Evolutionary conservation across 768 basidiomycete species (phyloP), one percentile per base, ranked within the genome.

Genomic region (Tulasnella sp.): DNA sequence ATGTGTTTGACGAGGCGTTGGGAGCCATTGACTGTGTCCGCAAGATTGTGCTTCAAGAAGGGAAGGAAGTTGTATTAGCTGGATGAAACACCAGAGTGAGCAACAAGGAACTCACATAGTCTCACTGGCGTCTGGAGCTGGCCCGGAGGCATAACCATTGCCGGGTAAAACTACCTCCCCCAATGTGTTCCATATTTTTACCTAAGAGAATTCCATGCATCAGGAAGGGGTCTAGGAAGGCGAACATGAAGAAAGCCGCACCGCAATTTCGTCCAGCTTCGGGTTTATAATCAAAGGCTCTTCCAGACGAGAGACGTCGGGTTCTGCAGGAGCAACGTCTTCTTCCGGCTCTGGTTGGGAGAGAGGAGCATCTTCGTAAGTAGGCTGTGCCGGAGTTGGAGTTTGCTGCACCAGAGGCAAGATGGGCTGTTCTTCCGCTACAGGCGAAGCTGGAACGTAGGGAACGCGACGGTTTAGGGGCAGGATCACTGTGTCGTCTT

Each of bases 131-230:
- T 54, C 40, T 16, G 80, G 80, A 31, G 79, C n/a, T 37, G 16
- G 50, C 1, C 41, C 80, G 34, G 58, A 22, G 46, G 42, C 50
- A 28, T 81, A 80, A 40, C 31, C 41, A 50, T 81, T 41, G 40
- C 74, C 75, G 5, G 80, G 80, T 2, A 81, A n/a, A 28, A 80
- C 31, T 14, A 81, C 69, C n/a, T 81, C 80, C 22, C 80, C 80
- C 24, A 79, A 24, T 9, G 79, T 64, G 77, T 24, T 41, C 80
- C 80, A 81, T 41, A 81, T 40, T 11, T 72, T 76, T 2, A 40
- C 40, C 80, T 81, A 60, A 1, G 11, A n/a, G 37, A 4, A 40
- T 42, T 20, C 4, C 11, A n/a, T 75, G 5, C 14, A 40, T 41
- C 60, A 64, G 20, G 54, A 64, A 60, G 60, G 60, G 31, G 12